phyloP scores from a whole-genome alignment of 805 yeast species.

The Lipomyces orientalis region DNA sequence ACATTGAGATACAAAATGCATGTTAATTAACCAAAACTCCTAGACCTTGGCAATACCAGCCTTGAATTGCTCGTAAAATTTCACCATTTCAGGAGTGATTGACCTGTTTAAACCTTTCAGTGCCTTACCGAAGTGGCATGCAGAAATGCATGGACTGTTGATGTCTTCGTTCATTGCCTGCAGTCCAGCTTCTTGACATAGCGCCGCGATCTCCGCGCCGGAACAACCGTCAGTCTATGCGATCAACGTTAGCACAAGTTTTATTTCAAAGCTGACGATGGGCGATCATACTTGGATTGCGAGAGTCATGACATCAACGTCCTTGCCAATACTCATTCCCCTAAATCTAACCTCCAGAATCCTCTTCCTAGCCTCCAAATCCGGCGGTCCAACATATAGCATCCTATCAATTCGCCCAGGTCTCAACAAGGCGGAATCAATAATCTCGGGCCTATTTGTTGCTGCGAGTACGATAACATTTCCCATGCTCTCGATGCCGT shows the following conservation, averaged over 20 bases:
- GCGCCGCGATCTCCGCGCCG: conserved; percentile 91
- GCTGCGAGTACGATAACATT: conserved; percentile 97
- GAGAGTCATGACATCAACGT: conserved; percentile 57
- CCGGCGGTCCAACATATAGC: conserved; percentile 92
- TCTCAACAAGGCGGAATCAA: conserved; percentile 89
- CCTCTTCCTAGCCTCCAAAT: conserved; percentile 74
- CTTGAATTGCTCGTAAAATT: conserved; percentile 64
- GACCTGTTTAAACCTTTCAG: conserved; percentile 71
- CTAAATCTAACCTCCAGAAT: conserved; percentile 72
- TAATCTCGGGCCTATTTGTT: conserved; percentile 91
- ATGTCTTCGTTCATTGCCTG: conserved; percentile 86
- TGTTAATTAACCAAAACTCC: not conserved
- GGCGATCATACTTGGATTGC: not conserved
- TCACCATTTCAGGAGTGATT: conserved; percentile 84
- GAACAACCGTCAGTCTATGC: conserved; percentile 82
- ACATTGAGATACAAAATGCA: not conserved
- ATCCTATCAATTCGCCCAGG: conserved; percentile 97
- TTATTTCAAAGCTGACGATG: not conserved
- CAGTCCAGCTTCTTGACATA: conserved; percentile 95
- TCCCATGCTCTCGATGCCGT: conserved; percentile 92
- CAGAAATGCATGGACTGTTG: conserved; percentile 58
- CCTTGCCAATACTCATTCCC: conserved; percentile 62
- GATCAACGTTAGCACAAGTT: not conserved
- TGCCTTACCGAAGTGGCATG: conserved; percentile 75
- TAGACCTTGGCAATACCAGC: conserved; percentile 28